Conservation (phyloP, 257 asterid species). For the Cruciata laevipes region DNA sequence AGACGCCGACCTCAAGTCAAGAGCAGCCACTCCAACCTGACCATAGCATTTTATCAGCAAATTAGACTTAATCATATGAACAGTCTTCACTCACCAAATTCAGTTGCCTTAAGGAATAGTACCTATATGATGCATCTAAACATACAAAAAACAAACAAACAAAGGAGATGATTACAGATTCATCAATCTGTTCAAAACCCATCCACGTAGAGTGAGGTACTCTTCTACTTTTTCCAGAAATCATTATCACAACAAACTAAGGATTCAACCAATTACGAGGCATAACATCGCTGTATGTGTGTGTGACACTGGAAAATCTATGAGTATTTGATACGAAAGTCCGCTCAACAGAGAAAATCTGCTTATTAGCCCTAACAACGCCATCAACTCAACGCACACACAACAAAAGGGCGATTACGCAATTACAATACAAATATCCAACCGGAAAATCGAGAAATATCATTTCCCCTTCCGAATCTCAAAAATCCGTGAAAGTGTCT, state of each 20-base stretch:
- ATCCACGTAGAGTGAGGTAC: not conserved
- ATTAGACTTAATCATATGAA: constrained; percentile 2
- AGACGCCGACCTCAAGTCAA: constrained; percentile 91
- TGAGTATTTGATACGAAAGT: not conserved
- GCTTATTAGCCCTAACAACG: not conserved
- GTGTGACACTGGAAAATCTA: not conserved
- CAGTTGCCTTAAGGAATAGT: not conserved
- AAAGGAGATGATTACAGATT: not conserved
- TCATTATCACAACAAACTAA: not conserved
- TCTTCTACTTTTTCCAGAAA: not conserved
- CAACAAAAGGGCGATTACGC: not conserved
- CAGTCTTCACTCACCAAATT: constrained; percentile 9
- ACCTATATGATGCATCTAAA: not conserved
- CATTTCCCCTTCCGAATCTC: constrained; percentile 3
- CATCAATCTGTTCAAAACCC: not conserved
- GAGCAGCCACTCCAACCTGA: constrained; percentile 97
- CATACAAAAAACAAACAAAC: not conserved
- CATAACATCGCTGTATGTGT: no score
- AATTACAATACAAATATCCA: not conserved
- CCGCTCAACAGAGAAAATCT: not conserved
- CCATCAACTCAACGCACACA: not conserved
- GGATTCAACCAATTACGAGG: not conserved
- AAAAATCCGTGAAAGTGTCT: not conserved
- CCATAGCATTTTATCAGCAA: constrained; percentile 8
- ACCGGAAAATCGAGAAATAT: not conserved